Evolutionary conservation across 169 alveolate genomes (phyloP), one percentile per base, ranked within the genome.

Genomic region (Cryptosporidium sp.): DNA sequence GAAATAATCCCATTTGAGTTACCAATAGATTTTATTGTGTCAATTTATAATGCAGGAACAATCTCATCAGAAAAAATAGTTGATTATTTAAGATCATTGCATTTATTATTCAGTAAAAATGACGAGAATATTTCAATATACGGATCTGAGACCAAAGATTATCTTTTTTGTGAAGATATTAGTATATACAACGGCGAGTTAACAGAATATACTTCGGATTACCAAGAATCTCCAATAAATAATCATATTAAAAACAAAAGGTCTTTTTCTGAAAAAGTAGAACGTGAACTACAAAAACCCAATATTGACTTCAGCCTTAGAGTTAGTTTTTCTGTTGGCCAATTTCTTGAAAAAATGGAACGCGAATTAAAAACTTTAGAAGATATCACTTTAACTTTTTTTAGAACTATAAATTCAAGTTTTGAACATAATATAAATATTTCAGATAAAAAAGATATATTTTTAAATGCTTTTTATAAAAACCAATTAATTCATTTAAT

Each of bases 1-100:
- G 86, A 73, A 39, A 73, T 73, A 31, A 21, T 73, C 12, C 71
- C 86, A n/a, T 73, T 73, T 21, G 7, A 73, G 2, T 2, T 73
- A n/a, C 86, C 86, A 26, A 12, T 51, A 10, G 70, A 73, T 26
- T 73, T 33, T 43, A 48, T 51, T 21, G 37, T n/a, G 23, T 71
- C 67, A 16, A 33, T 69, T 9, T 37, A 41, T 39, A 41, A 37
- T 55, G 6, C 67, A 55, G 67, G 67, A 26, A 55, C 35, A 9
- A 26, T 55, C 3, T 55, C 67, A 6, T 26, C 67, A 55, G 67
- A 26, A 21, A 55, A n/a, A 55, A n/a, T 55, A 23, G 35, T 26
- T 55, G 29, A 55, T n/a, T 55, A 55, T n/a, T 55, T 55, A 55
- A 26, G 18, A 26, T 55, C 67, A 3, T 4, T 55, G 35, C 16